Evolutionary conservation across 2,329 filamentous ascomycete species (phyloP).

Genomic region (Fusarium sp.): DNA sequence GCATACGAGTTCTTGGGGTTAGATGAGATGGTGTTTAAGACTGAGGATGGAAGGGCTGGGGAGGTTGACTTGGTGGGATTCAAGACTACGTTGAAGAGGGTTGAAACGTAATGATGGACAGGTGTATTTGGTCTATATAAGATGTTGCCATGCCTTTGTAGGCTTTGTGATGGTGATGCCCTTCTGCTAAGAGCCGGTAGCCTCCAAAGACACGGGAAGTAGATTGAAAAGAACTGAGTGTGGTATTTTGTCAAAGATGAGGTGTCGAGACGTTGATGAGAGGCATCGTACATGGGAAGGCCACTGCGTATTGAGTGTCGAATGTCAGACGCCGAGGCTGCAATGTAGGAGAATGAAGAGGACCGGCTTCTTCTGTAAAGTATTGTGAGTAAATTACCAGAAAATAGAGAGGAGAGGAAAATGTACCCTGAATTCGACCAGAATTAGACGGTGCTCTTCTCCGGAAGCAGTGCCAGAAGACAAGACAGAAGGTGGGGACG

Average conservation of each 20-base stretch:
- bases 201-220: no score
- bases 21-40: conserved; percentile 14
- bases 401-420: no score
- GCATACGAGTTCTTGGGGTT: not conserved
- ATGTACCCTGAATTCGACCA: not conserved
- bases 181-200: no score
- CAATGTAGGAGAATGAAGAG: accelerated
- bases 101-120: no score
- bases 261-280: not conserved
- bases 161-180: no score
- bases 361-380: accelerated
- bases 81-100: not conserved
- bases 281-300: not conserved
- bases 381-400: not conserved
- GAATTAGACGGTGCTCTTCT: not conserved
- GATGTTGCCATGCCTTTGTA: no score
- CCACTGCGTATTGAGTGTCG: not conserved
- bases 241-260: accelerated
- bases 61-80: conserved; percentile 10
- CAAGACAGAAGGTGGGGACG: conserved; percentile 1
- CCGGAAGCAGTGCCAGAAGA: conserved; percentile 9
- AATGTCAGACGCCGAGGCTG: not conserved
- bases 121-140: not conserved
- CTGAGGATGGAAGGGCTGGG: not conserved
- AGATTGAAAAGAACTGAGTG: no score